Base-by-base conservation (phyloP, 148 eudicot genomes). In the Vaccinium vitisidaea region DNA sequence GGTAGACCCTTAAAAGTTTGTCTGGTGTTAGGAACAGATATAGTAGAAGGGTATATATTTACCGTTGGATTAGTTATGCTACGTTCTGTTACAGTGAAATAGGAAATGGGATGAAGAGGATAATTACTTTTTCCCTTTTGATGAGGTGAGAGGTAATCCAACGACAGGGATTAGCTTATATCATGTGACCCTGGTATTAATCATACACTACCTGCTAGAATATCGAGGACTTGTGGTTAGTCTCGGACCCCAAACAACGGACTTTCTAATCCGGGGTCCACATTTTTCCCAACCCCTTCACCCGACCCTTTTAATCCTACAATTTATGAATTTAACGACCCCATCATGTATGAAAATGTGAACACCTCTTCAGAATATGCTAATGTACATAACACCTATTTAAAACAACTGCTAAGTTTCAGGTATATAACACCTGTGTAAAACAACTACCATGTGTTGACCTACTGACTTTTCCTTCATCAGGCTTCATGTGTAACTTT, bases 1-100 rank as follows among this genome's bases (percentile, higher is more conserved):
- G 98, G 98, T 87, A 84, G 87, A 19, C 30, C 27, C 43, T 27
- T n/a, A 49, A 0, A 49, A 16, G 73, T n/a, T 50, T 25, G 39
- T 0, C 8, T 10, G 55, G 8, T 2, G 3, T 53, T 53, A 11
- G 55, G 61, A 19, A 56, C 23, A 80, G 19, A 61, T 80, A 53
- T 53, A 53, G 11, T 10, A 10, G 39, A 25, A 4, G 73, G 15
- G 36, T 23, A 23, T 67, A 11, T 27, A 67, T 11, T 25, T 67
- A 27, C 73, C 73, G 25, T 25, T 13, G 73, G 73, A 4, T 67
- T 25, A 25, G 73, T 27, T 67, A 67, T 27, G 73, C 36, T 30
- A 67, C 11, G 73, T n/a, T 27, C 3, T 0, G 67, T 61, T 61
- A 61, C 8, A n/a, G 21, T 21, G 67, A 61, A 21, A 21, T 61